These are phyloP conservation scores for Leishmania braziliensis DNA, from an alignment of 208 protist genomes.

Conservation along the genomic window DNA sequence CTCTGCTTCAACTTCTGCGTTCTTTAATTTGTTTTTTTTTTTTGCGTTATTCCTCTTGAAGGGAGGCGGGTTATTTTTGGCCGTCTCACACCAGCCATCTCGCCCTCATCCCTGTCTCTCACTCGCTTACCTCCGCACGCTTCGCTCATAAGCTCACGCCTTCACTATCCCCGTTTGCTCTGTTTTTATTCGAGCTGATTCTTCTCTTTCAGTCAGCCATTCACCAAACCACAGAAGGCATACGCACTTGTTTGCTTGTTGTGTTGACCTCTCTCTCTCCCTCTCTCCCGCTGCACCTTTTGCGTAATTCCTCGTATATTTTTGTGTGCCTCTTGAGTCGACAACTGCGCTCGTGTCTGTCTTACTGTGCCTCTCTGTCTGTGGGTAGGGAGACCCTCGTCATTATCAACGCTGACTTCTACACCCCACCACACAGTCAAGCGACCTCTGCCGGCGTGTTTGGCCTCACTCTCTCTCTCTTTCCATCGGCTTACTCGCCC, in stretches of 20 bases:
- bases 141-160: background rate
- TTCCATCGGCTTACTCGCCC: background rate
- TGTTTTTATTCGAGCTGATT: background rate
- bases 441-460: no score
- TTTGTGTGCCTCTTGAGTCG: background rate
- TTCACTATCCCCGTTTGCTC: background rate
- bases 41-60: no score
- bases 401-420: background rate
- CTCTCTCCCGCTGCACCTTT: background rate
- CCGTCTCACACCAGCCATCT: no score
- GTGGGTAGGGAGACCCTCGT: background rate
- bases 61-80: no score
- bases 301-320: no score
- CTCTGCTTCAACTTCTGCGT: background rate
- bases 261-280: background rate
- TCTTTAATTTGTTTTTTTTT: no score
- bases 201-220: background rate
- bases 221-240: background rate
- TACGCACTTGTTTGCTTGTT: background rate
- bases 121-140: background rate
- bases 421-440: background rate
- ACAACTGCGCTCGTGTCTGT: background rate
- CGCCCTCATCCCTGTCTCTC: background rate
- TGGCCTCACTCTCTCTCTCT: background rate
- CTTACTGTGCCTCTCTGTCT: background rate